Evolutionary conservation across 495 filamentous ascomycete species (phyloP).

Genomic region (Xylaria curta): DNA sequence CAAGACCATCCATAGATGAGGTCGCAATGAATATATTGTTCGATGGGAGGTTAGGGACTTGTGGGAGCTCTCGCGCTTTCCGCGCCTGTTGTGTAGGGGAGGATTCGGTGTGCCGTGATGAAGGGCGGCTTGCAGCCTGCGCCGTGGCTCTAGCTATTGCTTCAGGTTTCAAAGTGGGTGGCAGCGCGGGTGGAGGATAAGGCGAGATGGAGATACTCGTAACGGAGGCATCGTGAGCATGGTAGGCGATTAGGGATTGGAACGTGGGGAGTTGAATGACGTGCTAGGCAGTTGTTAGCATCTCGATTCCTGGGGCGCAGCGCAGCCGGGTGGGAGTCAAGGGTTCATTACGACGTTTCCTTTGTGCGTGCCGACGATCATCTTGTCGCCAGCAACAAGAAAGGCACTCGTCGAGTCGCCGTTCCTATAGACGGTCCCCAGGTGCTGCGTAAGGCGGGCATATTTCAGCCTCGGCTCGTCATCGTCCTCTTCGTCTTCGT

Average conservation of each 20-base stretch:
- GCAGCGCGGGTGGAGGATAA: slow-evolving; percentile 70
- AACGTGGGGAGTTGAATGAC: slow-evolving; percentile 82
- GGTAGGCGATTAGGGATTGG: slow-evolving; percentile 79
- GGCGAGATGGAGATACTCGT: slow-evolving; percentile 91
- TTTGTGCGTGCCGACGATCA: slow-evolving; percentile 96
- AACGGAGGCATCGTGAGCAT: slow-evolving; percentile 89
- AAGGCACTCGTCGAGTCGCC: slow-evolving; percentile 93
- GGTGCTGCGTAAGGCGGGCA: slow-evolving; percentile 77
- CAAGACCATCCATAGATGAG: slow-evolving; percentile 93
- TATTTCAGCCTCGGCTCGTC: slow-evolving; percentile 98
- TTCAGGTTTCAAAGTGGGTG: slow-evolving; percentile 64
- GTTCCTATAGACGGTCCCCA: slow-evolving; percentile 85
- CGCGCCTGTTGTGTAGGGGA: slow-evolving; percentile 55
- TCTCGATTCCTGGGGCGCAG: neutral
- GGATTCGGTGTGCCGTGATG: slow-evolving; percentile 57
- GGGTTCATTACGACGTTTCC: slow-evolving; percentile 84
- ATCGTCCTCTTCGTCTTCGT: slow-evolving; percentile 86
- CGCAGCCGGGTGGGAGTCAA: neutral
- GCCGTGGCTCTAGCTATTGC: slow-evolving; percentile 53
- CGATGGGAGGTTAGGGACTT: slow-evolving; percentile 71
- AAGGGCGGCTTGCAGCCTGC: slow-evolving; percentile 48
- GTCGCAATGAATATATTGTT: slow-evolving; percentile 92
- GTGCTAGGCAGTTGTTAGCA: slow-evolving; percentile 62
- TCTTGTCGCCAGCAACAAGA: slow-evolving; percentile 91
- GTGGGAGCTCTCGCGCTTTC: slow-evolving; percentile 52